These are phyloP conservation scores for Nicotiana undulata DNA, from an alignment of 257 asterid species.

Conservation along the genomic window DNA sequence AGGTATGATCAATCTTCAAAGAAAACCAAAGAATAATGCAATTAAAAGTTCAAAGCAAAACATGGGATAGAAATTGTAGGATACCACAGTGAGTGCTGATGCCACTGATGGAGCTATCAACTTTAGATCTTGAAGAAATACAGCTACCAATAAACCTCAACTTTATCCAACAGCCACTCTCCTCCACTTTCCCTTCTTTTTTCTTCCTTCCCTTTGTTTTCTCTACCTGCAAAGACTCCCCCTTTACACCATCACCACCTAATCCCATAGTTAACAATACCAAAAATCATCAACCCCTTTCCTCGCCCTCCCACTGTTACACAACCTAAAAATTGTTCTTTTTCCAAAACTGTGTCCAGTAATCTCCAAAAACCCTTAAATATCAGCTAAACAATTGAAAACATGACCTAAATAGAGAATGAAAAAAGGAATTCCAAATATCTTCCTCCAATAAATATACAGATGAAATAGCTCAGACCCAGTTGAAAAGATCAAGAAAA, in stretches of 20 bases:
- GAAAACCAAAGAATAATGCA: neutral
- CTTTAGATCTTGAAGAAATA: slow-evolving; percentile 60
- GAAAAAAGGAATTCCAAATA: neutral
- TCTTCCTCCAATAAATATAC: neutral
- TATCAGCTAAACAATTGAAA: neutral
- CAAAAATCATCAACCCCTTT: slow-evolving; percentile 11
- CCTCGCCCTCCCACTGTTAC: neutral
- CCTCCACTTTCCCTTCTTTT: slow-evolving; percentile 23
- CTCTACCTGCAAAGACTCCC: slow-evolving; percentile 46
- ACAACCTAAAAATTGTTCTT: neutral
- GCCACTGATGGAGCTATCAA: slow-evolving; percentile 52
- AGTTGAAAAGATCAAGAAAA: neutral
- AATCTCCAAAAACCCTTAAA: neutral
- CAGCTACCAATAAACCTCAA: slow-evolving; percentile 46
- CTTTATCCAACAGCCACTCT: slow-evolving; percentile 44
- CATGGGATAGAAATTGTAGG: neutral
- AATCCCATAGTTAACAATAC: slow-evolving; percentile 43
- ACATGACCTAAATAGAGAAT: neutral
- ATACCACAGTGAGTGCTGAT: slow-evolving; percentile 28
- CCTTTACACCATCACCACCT: slow-evolving; percentile 35
- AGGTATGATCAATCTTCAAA: neutral
- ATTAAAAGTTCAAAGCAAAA: neutral
- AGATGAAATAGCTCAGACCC: neutral
- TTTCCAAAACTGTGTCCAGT: neutral
- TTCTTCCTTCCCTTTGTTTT: slow-evolving; percentile 39